These are phyloP conservation scores for Moesziomyces sp. DNA, from an alignment of 1,284 basidiomycete genomes.

Conservation along the genomic window DNA sequence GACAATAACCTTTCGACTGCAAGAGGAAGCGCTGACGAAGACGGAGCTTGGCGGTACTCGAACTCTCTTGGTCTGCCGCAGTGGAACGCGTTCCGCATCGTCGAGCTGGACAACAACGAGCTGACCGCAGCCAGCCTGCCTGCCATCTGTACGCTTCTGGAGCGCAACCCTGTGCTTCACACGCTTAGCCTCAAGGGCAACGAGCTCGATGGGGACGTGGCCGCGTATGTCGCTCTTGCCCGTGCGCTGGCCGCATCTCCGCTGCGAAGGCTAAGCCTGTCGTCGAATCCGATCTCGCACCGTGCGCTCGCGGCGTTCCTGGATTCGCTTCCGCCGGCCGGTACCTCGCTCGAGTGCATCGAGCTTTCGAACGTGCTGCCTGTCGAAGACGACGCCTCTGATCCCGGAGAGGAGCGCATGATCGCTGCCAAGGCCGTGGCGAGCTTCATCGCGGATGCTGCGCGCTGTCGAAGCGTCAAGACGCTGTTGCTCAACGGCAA, in stretches of 20 bases:
- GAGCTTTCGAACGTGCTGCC: constrained; percentile 14
- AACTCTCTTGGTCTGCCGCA: background rate
- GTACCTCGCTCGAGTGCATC: constrained; percentile 16
- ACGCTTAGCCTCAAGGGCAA: constrained; percentile 21
- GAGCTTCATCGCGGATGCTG: constrained; percentile 17
- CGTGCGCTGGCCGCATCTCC: constrained; percentile 9
- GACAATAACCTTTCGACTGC: background rate
- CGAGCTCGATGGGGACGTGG: constrained; percentile 4
- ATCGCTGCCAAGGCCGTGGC: constrained; percentile 20
- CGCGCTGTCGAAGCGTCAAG: constrained; percentile 21
- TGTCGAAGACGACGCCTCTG: background rate
- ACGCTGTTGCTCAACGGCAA: constrained; percentile 25
- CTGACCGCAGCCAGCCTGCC: constrained; percentile 23
- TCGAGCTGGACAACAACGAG: constrained; percentile 17
- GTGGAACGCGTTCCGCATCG: constrained; percentile 2
- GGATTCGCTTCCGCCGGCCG: constrained; percentile 22
- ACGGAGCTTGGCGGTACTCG: background rate
- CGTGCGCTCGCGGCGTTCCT: constrained; percentile 22
- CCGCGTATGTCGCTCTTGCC: constrained; percentile 3
- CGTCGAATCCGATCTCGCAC: constrained; percentile 22
- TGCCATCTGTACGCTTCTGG: constrained; percentile 14
- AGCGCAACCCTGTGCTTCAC: constrained; percentile 9
- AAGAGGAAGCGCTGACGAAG: no score
- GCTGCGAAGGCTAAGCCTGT: constrained; percentile 11
- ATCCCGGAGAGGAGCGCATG: background rate